Conservation (phyloP, 805 yeast species). For the Kuraishia borneana region DNA sequence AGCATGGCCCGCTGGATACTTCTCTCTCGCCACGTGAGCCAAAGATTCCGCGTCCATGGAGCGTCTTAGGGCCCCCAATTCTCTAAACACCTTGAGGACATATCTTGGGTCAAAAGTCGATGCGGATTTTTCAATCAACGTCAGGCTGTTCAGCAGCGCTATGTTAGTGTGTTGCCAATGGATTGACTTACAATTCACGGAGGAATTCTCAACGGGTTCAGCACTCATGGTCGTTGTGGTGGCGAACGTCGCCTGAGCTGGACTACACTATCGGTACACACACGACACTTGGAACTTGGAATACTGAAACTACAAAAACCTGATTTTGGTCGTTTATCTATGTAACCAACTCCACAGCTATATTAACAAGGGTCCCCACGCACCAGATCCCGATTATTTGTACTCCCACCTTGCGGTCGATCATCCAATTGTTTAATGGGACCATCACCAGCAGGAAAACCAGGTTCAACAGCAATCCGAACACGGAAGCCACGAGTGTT, state of each 20-base stretch:
- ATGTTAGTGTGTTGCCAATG: not conserved
- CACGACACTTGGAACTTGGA: too few relatives aligned
- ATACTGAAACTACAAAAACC: too few relatives aligned
- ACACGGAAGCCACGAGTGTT: conserved; percentile 28
- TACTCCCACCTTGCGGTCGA: conserved; percentile 26
- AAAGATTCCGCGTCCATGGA: conserved; percentile 45
- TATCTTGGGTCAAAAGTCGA: conserved; percentile 73
- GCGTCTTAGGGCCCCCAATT: conserved; percentile 65
- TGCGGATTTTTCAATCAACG: conserved; percentile 22
- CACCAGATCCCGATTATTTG: conserved; percentile 29
- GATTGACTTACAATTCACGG: too few relatives aligned
- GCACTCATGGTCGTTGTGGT: too few relatives aligned
- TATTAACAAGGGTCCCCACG: conserved; percentile 22
- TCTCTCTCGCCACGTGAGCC: conserved; percentile 35
- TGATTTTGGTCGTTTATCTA: not conserved
- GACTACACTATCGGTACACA: too few relatives aligned
- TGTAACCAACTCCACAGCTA: conserved; percentile 15
- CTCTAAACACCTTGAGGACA: conserved; percentile 77
- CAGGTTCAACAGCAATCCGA: conserved; percentile 26
- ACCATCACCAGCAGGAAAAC: conserved; percentile 24
- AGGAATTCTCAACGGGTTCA: too few relatives aligned
- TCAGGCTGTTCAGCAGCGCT: conserved; percentile 1
- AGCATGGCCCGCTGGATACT: conserved; percentile 41
- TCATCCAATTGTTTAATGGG: conserved; percentile 29
- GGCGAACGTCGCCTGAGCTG: too few relatives aligned